These are phyloP conservation scores for Ganoderma leucocontextum DNA, from an alignment of 1,284 basidiomycete genomes.

Conservation along the genomic window DNA sequence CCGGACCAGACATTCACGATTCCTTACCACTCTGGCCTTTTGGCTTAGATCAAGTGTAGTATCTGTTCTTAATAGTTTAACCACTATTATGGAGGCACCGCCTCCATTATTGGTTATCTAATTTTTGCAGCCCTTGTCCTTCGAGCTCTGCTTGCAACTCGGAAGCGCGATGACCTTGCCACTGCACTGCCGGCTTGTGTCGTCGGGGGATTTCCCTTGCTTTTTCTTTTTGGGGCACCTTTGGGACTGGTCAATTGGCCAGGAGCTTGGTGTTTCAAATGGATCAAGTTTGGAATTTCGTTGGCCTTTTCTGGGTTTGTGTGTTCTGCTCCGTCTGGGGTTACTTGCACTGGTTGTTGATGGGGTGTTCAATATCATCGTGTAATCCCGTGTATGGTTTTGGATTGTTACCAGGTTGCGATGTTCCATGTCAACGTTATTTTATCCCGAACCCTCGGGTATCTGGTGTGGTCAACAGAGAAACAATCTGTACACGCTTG, in stretches of 20 bases:
- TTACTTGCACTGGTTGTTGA: too few relatives aligned
- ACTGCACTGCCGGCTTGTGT: slow-evolving; percentile 36
- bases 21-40: slow-evolving; percentile 88
- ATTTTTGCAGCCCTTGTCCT: slow-evolving; percentile 36
- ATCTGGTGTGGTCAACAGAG: too few relatives aligned
- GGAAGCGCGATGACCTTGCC: slow-evolving; percentile 36
- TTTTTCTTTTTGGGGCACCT: slow-evolving; percentile 27
- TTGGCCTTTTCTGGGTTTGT: background rate
- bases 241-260: slow-evolving; percentile 28
- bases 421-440: too few relatives aligned
- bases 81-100: slow-evolving; percentile 66
- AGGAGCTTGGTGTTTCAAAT: slow-evolving; percentile 26
- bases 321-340: background rate
- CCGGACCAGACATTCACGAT: background rate
- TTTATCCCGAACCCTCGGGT: too few relatives aligned
- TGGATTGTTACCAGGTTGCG: too few relatives aligned
- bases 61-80: slow-evolving; percentile 91
- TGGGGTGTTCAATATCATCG: background rate
- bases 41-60: slow-evolving; percentile 98
- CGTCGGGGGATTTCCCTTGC: slow-evolving; percentile 32
- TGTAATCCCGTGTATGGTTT: too few relatives aligned
- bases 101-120: slow-evolving; percentile 42
- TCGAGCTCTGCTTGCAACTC: slow-evolving; percentile 37
- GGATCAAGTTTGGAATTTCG: slow-evolving; percentile 12
- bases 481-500: too few relatives aligned